Conservation (phyloP, 1,284 basidiomycete species). For the Testicularia cyperi region DNA sequence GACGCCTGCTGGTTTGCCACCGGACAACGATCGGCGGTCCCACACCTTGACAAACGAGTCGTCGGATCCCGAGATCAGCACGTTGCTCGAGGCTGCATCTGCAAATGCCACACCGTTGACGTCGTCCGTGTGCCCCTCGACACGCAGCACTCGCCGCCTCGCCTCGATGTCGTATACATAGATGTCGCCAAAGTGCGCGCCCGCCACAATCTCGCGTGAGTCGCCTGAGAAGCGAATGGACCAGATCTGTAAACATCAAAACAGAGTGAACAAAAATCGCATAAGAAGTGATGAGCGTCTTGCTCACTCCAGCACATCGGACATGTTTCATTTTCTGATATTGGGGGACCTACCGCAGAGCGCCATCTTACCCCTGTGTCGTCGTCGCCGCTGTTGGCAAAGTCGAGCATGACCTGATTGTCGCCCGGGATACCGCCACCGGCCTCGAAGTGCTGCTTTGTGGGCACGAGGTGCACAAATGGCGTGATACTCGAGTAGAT, state of each 20-base stretch:
- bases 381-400: slow-evolving; percentile 61
- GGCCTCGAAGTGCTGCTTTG: slow-evolving; percentile 61
- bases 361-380: slow-evolving; percentile 49
- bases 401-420: slow-evolving; percentile 57
- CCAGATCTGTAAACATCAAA: slow-evolving; percentile 69
- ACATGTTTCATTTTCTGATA: too few species aligned
- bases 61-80: slow-evolving; percentile 89
- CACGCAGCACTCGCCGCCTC: slow-evolving; percentile 75
- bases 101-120: slow-evolving; percentile 95
- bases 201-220: slow-evolving; percentile 80
- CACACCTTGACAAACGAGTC: slow-evolving; percentile 94
- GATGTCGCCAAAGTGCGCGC: slow-evolving; percentile 68
- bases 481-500: slow-evolving; percentile 68
- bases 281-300: too few species aligned
- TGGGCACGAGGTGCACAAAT: slow-evolving; percentile 83
- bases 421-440: slow-evolving; percentile 29
- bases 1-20: slow-evolving; percentile 82
- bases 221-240: slow-evolving; percentile 93
- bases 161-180: slow-evolving; percentile 82
- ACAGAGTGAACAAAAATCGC: neutral
- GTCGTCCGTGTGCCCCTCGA: slow-evolving; percentile 81
- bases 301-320: too few species aligned
- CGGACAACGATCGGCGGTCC: slow-evolving; percentile 80
- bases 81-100: slow-evolving; percentile 84
- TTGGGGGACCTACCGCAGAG: slow-evolving; percentile 29